Base-by-base conservation (phyloP, 2,329 filamentous ascomycete species). In the Diaporthe citri region DNA sequence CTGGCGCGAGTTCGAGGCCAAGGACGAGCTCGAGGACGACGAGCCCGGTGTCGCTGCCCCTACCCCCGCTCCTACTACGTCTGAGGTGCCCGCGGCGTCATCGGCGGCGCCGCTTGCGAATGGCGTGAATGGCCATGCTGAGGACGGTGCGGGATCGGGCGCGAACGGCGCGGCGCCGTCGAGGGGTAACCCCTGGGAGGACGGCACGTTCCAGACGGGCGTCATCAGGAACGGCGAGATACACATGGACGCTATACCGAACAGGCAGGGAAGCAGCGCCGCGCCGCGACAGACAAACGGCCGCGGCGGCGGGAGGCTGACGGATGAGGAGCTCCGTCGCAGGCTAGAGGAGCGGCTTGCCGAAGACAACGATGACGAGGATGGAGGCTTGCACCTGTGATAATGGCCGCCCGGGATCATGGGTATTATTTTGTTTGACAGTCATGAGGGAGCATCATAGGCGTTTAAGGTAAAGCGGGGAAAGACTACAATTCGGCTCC, bases 301-400 rank as follows among this genome's bases (percentile, higher is more conserved):
- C 34, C 36, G 39, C 41, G 41, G 69, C 7, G 87, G 88, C 28
- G 88, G 89, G 13, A 86, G 87, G 43, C 77, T 93, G 72, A 86
- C 85, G 31, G 91, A 92, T 76, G 90, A 92, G 77, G 88, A 93
- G 80, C 83, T 94, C 72, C 85, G 89, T 73, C 83, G 86, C 76
- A 86, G 86, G 69, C 80, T 93, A 75, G 88, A 90, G 78, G 88
- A 88, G 78, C 88, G 88, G 71, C 85, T 93, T 83, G 85, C 86
- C 62, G 79, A 83, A 9, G 79, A 88, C 34, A 84, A 80, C 17
- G 82, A 82, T 6, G 86, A 86, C 3, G 88, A 85, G 9, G 88
- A 91, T 5, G 89, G 87, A 28, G 92, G 92, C 1, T 86, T 94
- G 85, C 91, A 94, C 83, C 82, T 94, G 60, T 93, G 81, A 86